Conservation (phyloP, 2,329 filamentous ascomycete genomes). For the Alternaria dauci region DNA sequence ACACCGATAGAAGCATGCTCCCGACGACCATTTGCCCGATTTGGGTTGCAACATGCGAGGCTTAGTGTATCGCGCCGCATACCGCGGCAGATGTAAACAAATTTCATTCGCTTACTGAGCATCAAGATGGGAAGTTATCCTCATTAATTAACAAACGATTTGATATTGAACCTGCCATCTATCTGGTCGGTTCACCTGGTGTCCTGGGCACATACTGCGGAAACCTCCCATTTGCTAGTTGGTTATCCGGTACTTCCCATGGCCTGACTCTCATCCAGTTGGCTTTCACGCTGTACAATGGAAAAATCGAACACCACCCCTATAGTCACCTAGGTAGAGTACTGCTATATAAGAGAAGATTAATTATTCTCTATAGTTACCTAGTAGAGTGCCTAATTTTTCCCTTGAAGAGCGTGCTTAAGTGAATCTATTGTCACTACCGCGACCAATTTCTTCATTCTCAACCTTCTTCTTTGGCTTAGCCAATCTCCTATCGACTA, state of each 20-base stretch:
- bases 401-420: too few relatives aligned
- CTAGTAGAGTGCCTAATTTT: too few relatives aligned
- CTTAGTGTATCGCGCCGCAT: background rate
- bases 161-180: background rate
- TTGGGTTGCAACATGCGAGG: background rate
- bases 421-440: background rate
- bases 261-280: background rate
- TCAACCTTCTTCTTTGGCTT: background rate
- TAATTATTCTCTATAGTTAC: too few relatives aligned
- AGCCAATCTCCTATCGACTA: background rate
- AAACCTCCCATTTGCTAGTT: background rate
- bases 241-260: background rate
- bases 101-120: background rate
- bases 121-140: background rate
- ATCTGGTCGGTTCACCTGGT: background rate
- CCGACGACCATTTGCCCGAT: background rate
- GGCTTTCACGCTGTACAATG: background rate
- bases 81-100: background rate
- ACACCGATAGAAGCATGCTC: background rate
- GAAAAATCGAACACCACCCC: too few relatives aligned
- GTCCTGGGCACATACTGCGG: too few relatives aligned
- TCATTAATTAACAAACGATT: background rate
- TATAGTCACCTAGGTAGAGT: too few relatives aligned
- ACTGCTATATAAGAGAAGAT: too few relatives aligned
- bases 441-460: background rate